Evolutionary conservation across 345 rosid genomes (phyloP), one percentile per base, ranked within the genome.

Genomic region (Camelina hispida): DNA sequence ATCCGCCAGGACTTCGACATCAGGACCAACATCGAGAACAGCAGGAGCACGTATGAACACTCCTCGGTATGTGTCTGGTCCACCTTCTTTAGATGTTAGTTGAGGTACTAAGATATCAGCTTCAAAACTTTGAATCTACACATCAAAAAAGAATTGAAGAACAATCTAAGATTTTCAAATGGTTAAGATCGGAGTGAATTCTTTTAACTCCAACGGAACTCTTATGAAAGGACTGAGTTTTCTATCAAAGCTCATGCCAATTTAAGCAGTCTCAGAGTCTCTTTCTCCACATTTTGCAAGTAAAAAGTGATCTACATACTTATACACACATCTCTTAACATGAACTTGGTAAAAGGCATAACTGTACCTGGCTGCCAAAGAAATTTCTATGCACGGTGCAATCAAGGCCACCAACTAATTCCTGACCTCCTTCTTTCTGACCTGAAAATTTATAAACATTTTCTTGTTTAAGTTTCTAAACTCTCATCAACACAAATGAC

Each of bases 31-130:
- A 67, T 90, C 96, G 43, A 92, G 83, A 62, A 95, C 78, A 12
- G 99, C 97, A 51, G 99, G 97, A 80, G 99, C 96, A 48, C 99
- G 97, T 35, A 95, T 95, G 77, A 95, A 90, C 73, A 95, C 88
- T 67, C 91, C 99, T 5, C 93, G 91, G 69, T 79, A 95, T 57
- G 91, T 92, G 74, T 87, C 90, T 25, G 96, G 82, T 23, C 97
- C 97, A 62, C 99, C 97, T 84, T 95, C 97, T 78, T 82, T 75
- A 66, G 93, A 78, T 34, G 88, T 88, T 16, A 95, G 89, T 63
- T 63, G 80, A 46, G 96, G 97, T 46, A 87, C 96, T 62, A 72
- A 78, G 69, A 92, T 82, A 69, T 92, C 96, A 23, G 96, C 92
- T 84, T 92, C 99, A 78, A 95, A 92, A 82, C 97, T 95, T 81